Conservation (phyloP, 1,139 yeast genomes). For the Chernovozyma sophiae-reginae region DNA sequence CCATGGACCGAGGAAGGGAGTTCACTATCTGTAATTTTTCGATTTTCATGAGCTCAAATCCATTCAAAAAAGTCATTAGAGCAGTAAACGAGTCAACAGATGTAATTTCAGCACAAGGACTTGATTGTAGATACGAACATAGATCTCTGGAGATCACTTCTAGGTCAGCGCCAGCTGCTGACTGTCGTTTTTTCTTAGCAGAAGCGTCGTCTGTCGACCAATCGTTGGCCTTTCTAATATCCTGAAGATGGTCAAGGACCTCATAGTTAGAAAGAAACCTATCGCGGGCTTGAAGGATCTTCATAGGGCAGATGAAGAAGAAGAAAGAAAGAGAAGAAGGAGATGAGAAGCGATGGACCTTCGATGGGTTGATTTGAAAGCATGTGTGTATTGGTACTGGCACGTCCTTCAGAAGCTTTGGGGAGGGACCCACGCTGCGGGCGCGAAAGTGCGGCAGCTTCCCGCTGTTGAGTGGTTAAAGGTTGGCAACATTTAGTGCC, state of each 20-base stretch:
- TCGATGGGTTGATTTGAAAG: too few relatives aligned
- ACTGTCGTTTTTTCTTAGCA: slow-evolving; percentile 37
- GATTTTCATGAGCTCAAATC: slow-evolving; percentile 65
- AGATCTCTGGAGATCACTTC: slow-evolving; percentile 71
- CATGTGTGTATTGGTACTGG: too few relatives aligned
- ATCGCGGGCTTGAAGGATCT: slow-evolving; percentile 48
- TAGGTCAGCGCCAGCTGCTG: slow-evolving; percentile 44
- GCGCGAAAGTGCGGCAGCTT: too few relatives aligned
- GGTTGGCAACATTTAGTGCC: too few relatives aligned
- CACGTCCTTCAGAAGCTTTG: slow-evolving; percentile 3
- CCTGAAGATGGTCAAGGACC: slow-evolving; percentile 57
- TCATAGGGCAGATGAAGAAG: slow-evolving; percentile 22
- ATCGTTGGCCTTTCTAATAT: slow-evolving; percentile 43
- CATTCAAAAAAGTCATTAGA: slow-evolving; percentile 50
- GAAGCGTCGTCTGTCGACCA: slow-evolving; percentile 43
- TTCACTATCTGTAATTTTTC: slow-evolving; percentile 85
- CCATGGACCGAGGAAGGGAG: slow-evolving; percentile 73
- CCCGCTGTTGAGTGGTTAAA: too few relatives aligned
- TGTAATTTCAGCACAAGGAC: slow-evolving; percentile 41
- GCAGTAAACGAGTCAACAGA: slow-evolving; percentile 46
- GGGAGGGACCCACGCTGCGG: slow-evolving; percentile 3
- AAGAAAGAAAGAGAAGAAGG: too few relatives aligned
- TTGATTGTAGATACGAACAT: slow-evolving; percentile 43
- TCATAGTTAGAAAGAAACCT: slow-evolving; percentile 69
- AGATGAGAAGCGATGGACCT: too few relatives aligned